Evolutionary conservation across 306 rosid species (phyloP), one percentile per base, ranked within the genome.

Genomic region (Medicago ruthenica): DNA sequence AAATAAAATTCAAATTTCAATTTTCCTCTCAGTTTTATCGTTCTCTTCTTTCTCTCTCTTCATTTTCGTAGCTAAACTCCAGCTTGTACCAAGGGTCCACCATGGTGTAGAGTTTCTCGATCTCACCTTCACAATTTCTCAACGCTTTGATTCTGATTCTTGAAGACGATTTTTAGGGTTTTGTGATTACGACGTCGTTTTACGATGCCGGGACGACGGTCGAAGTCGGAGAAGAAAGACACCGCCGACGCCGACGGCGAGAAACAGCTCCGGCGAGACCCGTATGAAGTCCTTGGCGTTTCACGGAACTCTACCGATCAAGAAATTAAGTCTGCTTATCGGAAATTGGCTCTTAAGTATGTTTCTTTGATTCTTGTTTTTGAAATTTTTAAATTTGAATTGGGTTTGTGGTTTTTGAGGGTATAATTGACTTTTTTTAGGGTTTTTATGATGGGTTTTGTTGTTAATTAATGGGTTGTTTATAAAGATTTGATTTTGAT

Each of bases 291-390:
- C n/a, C 98, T 96, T 40, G 96, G 96, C 51, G 92, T 96, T 83
- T 87, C 89, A 2, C 84, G 88, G 77, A 90, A 67, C 91, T 90
- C 96, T 57, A 84, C 89, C 22, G 99, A 92, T 87, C 99, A 92
- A 84, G 99, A 92, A 86, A 96, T 96, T 85, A 96, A 92, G 75
- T 81, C 91, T 66, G 98, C 98, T 40, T 92, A 96, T 79, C 85
- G 99, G 15, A 91, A 85, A 87, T 84, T 92, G 98, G 99, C 99
- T 3, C 99, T 96, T 79, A 96, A 88, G 99, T 96, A 91, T 54
- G 96, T 77, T 74, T 50, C 51, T 12, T 50, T 76, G 31, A 3
- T 40, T 80, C 40, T 6, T 18, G 21, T 13, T 22, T 42, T 73
- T 63, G 4, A 40, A 14, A 8, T 47, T 61, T 69, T 27, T 12